A percentile compares a stretch with the other conserved stretches of the same genome.
phyloP scores from a whole-genome alignment of 305 asterid genomes.

The Fraxinus nigra region DNA sequence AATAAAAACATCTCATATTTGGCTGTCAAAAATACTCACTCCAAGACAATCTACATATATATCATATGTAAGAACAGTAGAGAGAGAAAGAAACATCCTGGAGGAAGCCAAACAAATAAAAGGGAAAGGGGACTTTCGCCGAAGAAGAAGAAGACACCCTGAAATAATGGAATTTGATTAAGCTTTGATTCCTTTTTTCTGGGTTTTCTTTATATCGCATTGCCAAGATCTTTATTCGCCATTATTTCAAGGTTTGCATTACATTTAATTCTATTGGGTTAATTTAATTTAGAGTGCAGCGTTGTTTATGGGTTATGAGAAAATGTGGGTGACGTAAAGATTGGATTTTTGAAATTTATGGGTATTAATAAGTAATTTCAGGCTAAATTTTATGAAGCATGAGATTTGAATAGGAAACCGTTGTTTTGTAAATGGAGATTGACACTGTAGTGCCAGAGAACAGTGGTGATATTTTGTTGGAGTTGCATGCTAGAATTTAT shows the following conservation, averaged over 20 bases:
- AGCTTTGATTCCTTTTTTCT: slow-evolving; percentile 18
- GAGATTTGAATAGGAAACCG: not conserved
- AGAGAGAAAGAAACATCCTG: slow-evolving; percentile 18
- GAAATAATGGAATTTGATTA: slow-evolving; percentile 8
- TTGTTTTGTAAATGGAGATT: slow-evolving; percentile 12
- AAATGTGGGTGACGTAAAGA: slow-evolving; percentile 27
- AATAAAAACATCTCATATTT: slow-evolving; percentile 34
- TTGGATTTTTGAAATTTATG: slow-evolving; percentile 10
- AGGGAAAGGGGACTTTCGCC: not conserved
- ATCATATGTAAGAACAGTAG: slow-evolving; percentile 33
- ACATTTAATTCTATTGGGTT: slow-evolving; percentile 4
- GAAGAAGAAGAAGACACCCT: slow-evolving; percentile 13
- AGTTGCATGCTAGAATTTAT: not conserved
- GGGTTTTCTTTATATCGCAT: slow-evolving; percentile 26
- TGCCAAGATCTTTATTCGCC: slow-evolving; percentile 34
- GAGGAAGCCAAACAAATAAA: slow-evolving; percentile 25
- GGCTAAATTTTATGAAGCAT: slow-evolving; percentile 8
- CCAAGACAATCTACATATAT: slow-evolving; percentile 4
- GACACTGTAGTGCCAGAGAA: not conserved
- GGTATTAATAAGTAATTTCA: slow-evolving; percentile 17
- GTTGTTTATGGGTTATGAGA: slow-evolving; percentile 6
- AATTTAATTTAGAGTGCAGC: not conserved
- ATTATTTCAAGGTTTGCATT: slow-evolving; percentile 26
- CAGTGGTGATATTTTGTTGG: slow-evolving; percentile 1
- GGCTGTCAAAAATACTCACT: slow-evolving; percentile 35